A percentile compares a stretch with the other conserved stretches of the same genome.
Conservation (phyloP, 169 alveolate species). For the Cryptosporidium bovis region DNA sequence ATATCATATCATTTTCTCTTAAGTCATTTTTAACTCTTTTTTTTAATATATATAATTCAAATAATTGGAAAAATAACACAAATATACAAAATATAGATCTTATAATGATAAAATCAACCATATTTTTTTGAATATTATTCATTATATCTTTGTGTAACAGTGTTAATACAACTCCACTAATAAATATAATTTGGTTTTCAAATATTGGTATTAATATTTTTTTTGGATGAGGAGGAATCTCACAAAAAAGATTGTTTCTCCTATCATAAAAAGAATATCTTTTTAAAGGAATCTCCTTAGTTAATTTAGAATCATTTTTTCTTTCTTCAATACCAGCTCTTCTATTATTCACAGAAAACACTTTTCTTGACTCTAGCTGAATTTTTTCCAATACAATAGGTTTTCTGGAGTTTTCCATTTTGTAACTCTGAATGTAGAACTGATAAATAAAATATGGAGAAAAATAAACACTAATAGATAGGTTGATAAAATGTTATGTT, state of each 20-base stretch:
- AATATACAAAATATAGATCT: slow-evolving; percentile 29
- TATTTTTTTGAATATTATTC: slow-evolving; percentile 20
- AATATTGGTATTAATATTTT: slow-evolving; percentile 48
- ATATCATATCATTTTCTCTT: not conserved
- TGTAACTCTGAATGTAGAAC: too few species aligned
- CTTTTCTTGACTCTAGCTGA: slow-evolving; percentile 49
- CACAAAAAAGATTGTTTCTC: slow-evolving; percentile 22
- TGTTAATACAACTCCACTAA: slow-evolving; percentile 40
- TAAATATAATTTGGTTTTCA: slow-evolving; percentile 43
- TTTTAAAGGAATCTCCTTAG: not conserved
- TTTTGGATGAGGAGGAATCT: slow-evolving; percentile 63
- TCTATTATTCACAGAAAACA: slow-evolving; percentile 49
- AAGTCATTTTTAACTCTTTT: not conserved
- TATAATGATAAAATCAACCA: slow-evolving; percentile 45
- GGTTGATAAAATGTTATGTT: not conserved
- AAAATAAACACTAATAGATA: not conserved
- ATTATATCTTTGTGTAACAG: slow-evolving; percentile 29
- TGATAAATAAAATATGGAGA: not conserved
- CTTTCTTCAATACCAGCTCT: slow-evolving; percentile 48
- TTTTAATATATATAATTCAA: slow-evolving; percentile 42
- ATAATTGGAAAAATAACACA: slow-evolving; percentile 5
- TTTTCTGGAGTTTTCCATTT: not conserved
- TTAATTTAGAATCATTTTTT: slow-evolving; percentile 4
- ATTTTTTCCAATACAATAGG: slow-evolving; percentile 63
- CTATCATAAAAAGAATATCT: slow-evolving; percentile 47